Base-by-base conservation (phyloP, 2,329 filamentous ascomycete genomes). In the Colletotrichum plurivorum region DNA sequence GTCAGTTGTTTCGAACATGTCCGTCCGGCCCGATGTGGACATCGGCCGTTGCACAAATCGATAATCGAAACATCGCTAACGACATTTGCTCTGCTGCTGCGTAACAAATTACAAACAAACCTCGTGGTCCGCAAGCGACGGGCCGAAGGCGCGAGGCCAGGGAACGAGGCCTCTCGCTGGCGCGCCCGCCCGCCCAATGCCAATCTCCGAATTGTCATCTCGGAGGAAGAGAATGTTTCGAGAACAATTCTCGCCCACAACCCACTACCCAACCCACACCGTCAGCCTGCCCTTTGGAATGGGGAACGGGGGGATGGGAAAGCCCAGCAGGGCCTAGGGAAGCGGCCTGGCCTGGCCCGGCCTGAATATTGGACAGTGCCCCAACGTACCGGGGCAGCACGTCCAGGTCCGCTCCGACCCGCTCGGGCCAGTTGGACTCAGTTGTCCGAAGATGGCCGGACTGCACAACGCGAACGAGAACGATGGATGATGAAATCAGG, bases 171-270 rank as follows among this genome's bases (percentile, higher is more conserved):
- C 18, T 3, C 22, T 36, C 2, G 31, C 31, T 36, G 9, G 31
- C 7, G 22, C 22, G 22, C 22, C 22, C 31, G 31, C 31, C 7
- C 31, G 57, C 55, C 62, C 62, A 58, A 22, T 66, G 20, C 54
- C 22, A 69, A 69, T 66, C 41, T 66, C 62, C 55, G 66, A 22
- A 41, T 45, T 39, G 31, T 69, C 55, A 69, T 69, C 62, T 66
- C 61, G 55, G 61, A 54, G 43, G 51, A 45, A 27, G 49, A 69
- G 27, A 65, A 69, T 55, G 66, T 66, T 69, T 60, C 61, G 55
- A 69, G 54, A 65, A 66, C 15, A 55, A n/a, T 25, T 68, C 46
- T 18, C n/a, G 66, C 25, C 31, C 49, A 20, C 60, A 51, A 36
- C 46, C 60, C 31, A 36, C 31, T 10, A 9, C 36, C 46, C 41